Evolutionary conservation across 2,329 filamentous ascomycete species (phyloP).

Genomic region (Cordyceps tenuipes): DNA sequence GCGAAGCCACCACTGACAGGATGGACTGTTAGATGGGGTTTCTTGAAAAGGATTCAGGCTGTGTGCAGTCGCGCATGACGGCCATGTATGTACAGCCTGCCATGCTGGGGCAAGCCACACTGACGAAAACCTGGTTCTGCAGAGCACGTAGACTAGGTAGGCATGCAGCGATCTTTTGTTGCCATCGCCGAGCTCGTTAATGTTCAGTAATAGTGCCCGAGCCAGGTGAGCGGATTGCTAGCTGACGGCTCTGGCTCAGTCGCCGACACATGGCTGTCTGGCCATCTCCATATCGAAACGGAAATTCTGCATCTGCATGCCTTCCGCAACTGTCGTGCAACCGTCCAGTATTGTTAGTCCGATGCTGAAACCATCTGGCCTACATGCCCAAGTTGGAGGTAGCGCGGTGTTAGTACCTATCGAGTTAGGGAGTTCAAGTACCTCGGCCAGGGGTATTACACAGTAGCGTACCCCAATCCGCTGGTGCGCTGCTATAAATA

Average conservation of each 20-base stretch:
- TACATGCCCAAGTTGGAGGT: neutral
- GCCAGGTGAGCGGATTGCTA: neutral
- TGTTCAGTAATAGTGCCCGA: neutral
- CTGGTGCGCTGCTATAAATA: constrained; percentile 5
- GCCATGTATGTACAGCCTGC: neutral
- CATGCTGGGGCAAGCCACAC: neutral
- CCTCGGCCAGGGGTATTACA: constrained; percentile 1
- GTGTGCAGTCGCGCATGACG: neutral
- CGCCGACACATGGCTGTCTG: neutral
- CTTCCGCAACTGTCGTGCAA: neutral
- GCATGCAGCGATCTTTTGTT: neutral
- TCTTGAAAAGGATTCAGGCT: neutral
- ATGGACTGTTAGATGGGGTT: neutral
- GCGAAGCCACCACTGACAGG: neutral
- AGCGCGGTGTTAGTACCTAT: constrained; percentile 6
- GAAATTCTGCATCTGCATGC: neutral
- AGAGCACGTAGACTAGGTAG: neutral
- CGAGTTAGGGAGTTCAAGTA: neutral
- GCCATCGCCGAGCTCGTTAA: neutral
- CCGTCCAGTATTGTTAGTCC: neutral
- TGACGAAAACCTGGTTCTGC: neutral
- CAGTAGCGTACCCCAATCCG: constrained; percentile 5
- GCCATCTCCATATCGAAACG: neutral
- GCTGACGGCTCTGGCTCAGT: neutral
- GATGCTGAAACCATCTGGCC: neutral